These are phyloP conservation scores for Cnidoscolus chayamansa DNA, from an alignment of 441 rosid genomes.

Conservation along the genomic window DNA sequence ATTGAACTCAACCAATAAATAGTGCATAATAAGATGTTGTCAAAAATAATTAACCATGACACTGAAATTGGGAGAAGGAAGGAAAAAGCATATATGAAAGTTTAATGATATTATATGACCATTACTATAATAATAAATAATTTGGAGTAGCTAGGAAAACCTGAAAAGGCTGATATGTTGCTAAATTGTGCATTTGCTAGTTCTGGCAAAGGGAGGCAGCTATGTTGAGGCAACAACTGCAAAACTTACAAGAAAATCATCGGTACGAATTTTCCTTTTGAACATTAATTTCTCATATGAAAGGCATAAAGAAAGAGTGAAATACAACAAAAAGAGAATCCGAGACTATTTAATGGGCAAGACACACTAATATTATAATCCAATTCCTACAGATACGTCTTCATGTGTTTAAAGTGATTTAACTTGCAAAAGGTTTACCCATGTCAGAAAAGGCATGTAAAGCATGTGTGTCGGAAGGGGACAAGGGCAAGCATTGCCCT, in stretches of 20 bases:
- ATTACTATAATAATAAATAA: background rate
- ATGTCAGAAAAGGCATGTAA: background rate
- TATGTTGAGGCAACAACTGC: background rate
- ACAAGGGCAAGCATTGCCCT: too few relatives aligned
- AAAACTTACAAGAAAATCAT: background rate
- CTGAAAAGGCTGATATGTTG: background rate
- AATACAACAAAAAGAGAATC: background rate
- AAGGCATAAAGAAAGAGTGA: background rate
- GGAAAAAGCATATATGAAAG: background rate
- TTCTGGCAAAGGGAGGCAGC: background rate
- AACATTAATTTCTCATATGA: slow-evolving; percentile 4
- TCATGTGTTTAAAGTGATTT: background rate
- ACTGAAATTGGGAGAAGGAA: background rate
- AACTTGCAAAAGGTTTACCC: background rate
- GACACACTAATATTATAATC: background rate
- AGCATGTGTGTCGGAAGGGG: background rate
- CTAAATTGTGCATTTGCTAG: slow-evolving; percentile 21
- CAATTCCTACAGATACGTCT: background rate
- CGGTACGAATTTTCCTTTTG: slow-evolving; percentile 18
- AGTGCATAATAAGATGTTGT: background rate
- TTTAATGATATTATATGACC: background rate
- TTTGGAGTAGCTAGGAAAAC: background rate
- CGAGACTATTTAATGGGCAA: background rate
- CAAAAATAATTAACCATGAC: background rate
- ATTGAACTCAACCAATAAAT: background rate